Evolutionary conservation across 306 rosid species (phyloP).

Genomic region (Trifolium dubium): DNA sequence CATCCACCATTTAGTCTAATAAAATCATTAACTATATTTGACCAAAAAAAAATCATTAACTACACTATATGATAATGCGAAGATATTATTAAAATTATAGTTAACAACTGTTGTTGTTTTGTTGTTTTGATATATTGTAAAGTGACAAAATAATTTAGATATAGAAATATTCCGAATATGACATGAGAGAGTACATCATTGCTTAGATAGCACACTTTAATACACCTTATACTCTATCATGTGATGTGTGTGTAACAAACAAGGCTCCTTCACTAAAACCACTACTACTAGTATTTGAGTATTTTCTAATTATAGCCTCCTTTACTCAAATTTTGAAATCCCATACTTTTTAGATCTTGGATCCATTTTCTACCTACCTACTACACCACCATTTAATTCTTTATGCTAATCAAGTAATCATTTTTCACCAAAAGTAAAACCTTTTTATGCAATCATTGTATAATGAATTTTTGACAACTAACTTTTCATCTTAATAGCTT

Average conservation of each 20-base stretch:
- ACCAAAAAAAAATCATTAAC: too few relatives aligned
- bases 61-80: background rate
- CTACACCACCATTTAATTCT: slow-evolving; percentile 37
- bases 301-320: slow-evolving; percentile 20
- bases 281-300: background rate
- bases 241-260: slow-evolving; percentile 35
- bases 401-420: slow-evolving; percentile 26
- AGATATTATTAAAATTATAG: too few relatives aligned
- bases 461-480: slow-evolving; percentile 32
- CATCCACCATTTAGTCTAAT: too few relatives aligned
- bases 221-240: slow-evolving; percentile 38
- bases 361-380: slow-evolving; percentile 45
- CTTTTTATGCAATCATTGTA: slow-evolving; percentile 36
- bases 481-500: slow-evolving; percentile 38
- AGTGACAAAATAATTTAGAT: too few relatives aligned
- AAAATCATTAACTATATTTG: too few relatives aligned
- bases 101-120: too few relatives aligned
- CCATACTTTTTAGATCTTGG: slow-evolving; percentile 51
- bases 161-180: background rate
- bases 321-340: slow-evolving; percentile 44
- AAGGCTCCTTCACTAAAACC: slow-evolving; percentile 26
- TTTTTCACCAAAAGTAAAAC: slow-evolving; percentile 28
- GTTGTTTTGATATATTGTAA: too few relatives aligned
- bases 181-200: background rate
- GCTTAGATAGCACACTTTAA: slow-evolving; percentile 25